Evolutionary conservation across 345 rosid species (phyloP).

Genomic region (Hirschfeldia incana): DNA sequence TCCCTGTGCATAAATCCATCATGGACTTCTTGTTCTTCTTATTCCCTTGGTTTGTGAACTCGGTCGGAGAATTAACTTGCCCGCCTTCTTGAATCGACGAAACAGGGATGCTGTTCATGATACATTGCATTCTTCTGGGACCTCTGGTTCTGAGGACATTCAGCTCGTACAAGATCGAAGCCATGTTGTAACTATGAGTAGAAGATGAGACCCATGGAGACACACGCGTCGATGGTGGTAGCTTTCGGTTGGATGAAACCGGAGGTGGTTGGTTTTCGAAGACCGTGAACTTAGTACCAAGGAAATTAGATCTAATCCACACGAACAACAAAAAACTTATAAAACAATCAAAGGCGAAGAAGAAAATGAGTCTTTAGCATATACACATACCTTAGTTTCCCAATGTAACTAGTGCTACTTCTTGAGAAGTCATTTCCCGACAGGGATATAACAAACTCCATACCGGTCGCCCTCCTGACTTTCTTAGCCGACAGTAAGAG

Average conservation of each 20-base stretch:
- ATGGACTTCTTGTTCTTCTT: slow-evolving; percentile 57
- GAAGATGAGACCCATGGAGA: slow-evolving; percentile 46
- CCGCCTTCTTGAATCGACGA: slow-evolving; percentile 74
- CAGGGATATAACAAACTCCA: slow-evolving; percentile 73
- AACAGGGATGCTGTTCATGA: slow-evolving; percentile 60
- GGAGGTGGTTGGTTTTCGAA: slow-evolving; percentile 69
- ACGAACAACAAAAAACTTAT: slow-evolving; percentile 1
- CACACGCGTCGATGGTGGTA: slow-evolving; percentile 46
- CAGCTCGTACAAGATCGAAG: slow-evolving; percentile 69
- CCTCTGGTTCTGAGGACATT: slow-evolving; percentile 86
- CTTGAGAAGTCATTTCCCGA: slow-evolving; percentile 64
- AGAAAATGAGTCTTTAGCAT: neutral
- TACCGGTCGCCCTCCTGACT: slow-evolving; percentile 63
- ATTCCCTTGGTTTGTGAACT: slow-evolving; percentile 48
- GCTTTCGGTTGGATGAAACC: slow-evolving; percentile 37
- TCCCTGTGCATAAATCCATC: slow-evolving; percentile 43
- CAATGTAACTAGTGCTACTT: slow-evolving; percentile 60
- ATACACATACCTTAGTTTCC: slow-evolving; percentile 63
- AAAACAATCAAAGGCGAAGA: neutral
- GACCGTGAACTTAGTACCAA: slow-evolving; percentile 86
- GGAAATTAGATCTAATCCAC: slow-evolving; percentile 78
- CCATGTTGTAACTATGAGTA: slow-evolving; percentile 45
- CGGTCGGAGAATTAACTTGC: slow-evolving; percentile 53
- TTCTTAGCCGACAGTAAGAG: slow-evolving; percentile 80
- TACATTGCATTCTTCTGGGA: slow-evolving; percentile 89